phyloP scores from a whole-genome alignment of 106 monocot genomes.

The Allium cepa region DNA sequence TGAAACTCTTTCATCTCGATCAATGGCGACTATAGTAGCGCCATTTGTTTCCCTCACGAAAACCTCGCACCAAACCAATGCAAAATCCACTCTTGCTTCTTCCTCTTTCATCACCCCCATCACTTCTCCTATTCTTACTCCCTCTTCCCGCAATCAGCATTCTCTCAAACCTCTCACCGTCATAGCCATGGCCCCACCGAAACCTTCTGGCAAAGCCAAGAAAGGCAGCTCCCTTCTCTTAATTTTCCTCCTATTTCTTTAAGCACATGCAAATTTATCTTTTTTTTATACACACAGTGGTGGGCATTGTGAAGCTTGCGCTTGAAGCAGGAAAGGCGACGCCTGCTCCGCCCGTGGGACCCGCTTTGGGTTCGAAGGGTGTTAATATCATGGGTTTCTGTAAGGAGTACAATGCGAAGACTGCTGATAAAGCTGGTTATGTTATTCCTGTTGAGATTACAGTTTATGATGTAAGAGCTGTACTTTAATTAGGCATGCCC shows the following conservation, averaged over 20 bases:
- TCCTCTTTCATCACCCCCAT: not conserved
- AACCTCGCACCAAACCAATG: not conserved
- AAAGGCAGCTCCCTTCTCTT: not conserved
- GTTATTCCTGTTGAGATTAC: slow-evolving; percentile 98
- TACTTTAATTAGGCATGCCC: not conserved
- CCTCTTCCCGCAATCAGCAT: not conserved
- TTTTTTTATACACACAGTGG: slow-evolving; percentile 28
- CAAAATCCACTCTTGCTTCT: not conserved
- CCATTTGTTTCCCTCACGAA: slow-evolving; percentile 1
- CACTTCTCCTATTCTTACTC: slow-evolving; percentile 1
- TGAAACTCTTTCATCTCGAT: too few relatives aligned
- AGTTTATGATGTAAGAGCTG: slow-evolving; percentile 75
- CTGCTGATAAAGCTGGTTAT: slow-evolving; percentile 87
- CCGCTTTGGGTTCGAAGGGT: slow-evolving; percentile 93
- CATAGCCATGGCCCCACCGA: slow-evolving; percentile 4
- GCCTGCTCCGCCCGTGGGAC: slow-evolving; percentile 97
- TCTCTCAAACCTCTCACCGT: not conserved
- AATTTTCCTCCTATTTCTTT: not conserved
- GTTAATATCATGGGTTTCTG: slow-evolving; percentile 98
- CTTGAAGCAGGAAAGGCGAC: slow-evolving; percentile 96
- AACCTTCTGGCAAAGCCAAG: slow-evolving; percentile 6
- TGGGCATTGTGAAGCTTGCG: slow-evolving; percentile 84
- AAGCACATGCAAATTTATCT: not conserved
- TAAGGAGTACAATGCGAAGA: slow-evolving; percentile 99
- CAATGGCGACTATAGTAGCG: not conserved